These are phyloP conservation scores for Coemansia sp. DNA, from an alignment of 192 early-diverging fungal species.

Conservation along the genomic window DNA sequence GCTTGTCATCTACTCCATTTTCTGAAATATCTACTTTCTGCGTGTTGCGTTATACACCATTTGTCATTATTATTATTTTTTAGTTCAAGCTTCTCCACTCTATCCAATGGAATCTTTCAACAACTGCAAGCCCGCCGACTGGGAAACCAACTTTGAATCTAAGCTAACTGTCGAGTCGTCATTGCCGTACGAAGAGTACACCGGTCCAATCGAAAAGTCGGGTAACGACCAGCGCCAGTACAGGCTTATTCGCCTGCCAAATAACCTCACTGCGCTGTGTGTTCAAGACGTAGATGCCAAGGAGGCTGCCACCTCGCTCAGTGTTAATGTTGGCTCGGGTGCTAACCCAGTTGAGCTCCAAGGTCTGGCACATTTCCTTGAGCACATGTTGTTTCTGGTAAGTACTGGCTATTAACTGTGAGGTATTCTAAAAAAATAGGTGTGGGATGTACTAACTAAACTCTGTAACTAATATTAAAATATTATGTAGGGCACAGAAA, in stretches of 20 bases:
- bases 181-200: slow-evolving; percentile 28
- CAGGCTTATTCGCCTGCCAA: slow-evolving; percentile 59
- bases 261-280: slow-evolving; percentile 63
- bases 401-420: background rate
- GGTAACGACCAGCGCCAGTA: slow-evolving; percentile 63
- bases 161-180: slow-evolving; percentile 5
- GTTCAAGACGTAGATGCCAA: slow-evolving; percentile 59
- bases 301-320: slow-evolving; percentile 60
- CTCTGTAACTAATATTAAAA: background rate
- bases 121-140: slow-evolving; percentile 2
- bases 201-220: slow-evolving; percentile 46
- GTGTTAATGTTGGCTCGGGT: slow-evolving; percentile 65
- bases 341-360: slow-evolving; percentile 60
- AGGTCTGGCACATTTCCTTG: slow-evolving; percentile 72
- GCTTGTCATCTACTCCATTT: too few species aligned
- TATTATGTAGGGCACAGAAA: slow-evolving; percentile 56
- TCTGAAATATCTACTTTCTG: too few species aligned
- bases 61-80: too few species aligned
- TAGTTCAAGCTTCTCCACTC: background rate
- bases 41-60: too few species aligned
- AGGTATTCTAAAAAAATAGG: too few species aligned
- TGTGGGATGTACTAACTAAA: background rate
- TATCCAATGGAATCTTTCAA: background rate
- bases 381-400: slow-evolving; percentile 68
- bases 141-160: slow-evolving; percentile 9